Evolutionary conservation across 176 grass and related monocot genomes (phyloP).

Genomic region (Ensete glaucum): DNA sequence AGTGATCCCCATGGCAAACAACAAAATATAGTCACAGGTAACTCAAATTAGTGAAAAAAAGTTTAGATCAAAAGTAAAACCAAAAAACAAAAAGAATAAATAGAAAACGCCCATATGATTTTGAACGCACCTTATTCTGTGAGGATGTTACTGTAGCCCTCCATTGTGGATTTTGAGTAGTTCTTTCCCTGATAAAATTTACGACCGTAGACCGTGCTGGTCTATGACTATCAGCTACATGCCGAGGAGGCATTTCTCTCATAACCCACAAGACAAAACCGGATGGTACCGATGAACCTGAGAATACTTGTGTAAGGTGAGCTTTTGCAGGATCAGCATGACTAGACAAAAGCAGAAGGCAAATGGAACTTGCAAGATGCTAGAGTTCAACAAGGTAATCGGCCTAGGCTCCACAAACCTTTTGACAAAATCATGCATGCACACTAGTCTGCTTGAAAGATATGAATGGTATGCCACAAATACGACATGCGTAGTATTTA

Average conservation of each 20-base stretch:
- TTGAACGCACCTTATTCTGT: slow-evolving; percentile 58
- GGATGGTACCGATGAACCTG: slow-evolving; percentile 82
- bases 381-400: background rate
- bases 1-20: too few species aligned
- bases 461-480: too few species aligned
- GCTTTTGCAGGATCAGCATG: background rate
- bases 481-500: background rate
- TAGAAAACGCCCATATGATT: background rate
- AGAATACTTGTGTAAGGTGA: slow-evolving; percentile 7
- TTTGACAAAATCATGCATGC: background rate
- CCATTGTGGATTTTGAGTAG: slow-evolving; percentile 63
- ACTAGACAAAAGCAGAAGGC: background rate
- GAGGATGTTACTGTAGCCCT: slow-evolving; percentile 68
- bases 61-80: background rate
- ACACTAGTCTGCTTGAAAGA: too few species aligned
- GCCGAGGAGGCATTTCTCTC: slow-evolving; percentile 86
- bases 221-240: slow-evolving; percentile 30
- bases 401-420: background rate
- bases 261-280: slow-evolving; percentile 95
- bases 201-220: slow-evolving; percentile 46
- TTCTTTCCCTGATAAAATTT: slow-evolving; percentile 63
- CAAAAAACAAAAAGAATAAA: background rate
- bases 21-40: too few species aligned
- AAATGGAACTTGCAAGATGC: background rate
- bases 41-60: too few species aligned